Evolutionary conservation across 2,329 filamentous ascomycete species (phyloP).

Genomic region (Monosporascus ibericus): DNA sequence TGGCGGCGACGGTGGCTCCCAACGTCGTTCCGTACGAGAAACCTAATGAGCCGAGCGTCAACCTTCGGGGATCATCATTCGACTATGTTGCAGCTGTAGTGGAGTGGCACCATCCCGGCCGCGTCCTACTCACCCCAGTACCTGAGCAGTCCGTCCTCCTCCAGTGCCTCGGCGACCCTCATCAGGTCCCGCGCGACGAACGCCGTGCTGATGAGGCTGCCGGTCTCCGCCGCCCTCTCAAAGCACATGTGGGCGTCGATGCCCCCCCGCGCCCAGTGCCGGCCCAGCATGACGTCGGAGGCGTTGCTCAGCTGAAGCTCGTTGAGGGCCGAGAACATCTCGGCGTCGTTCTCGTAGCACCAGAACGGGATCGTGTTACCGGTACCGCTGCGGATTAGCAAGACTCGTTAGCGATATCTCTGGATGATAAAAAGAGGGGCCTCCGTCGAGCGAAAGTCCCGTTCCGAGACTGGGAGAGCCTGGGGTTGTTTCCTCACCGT

Average conservation of each 20-base stretch:
- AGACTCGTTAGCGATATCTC: background rate
- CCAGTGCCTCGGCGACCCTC: conserved; percentile 35
- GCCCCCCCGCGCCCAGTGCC: conserved; percentile 10
- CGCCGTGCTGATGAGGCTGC: conserved; percentile 33
- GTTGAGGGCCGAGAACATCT: background rate
- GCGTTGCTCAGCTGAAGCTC: conserved; percentile 7
- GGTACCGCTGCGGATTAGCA: conserved; percentile 1
- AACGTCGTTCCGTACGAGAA: conserved; percentile 33
- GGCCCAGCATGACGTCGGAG: conserved; percentile 12
- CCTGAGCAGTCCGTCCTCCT: conserved; percentile 32
- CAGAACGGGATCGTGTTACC: conserved; percentile 13
- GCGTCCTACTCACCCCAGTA: conserved; percentile 29
- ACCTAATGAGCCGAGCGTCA: conserved; percentile 9
- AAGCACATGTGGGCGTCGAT: conserved; percentile 19
- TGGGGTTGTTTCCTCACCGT: conserved; percentile 11
- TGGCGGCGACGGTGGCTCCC: conserved; percentile 31
- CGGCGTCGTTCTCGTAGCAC: conserved; percentile 9
- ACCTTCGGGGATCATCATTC: no score
- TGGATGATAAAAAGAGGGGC: no score
- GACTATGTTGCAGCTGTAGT: no score
- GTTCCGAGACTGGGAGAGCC: background rate
- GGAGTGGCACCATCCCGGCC: no score
- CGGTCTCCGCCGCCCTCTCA: conserved; percentile 13
- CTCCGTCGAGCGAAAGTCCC: no score
- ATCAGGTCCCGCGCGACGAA: conserved; percentile 40